These are phyloP conservation scores for Prunus padus DNA, from an alignment of 306 rosid species.

Conservation along the genomic window DNA sequence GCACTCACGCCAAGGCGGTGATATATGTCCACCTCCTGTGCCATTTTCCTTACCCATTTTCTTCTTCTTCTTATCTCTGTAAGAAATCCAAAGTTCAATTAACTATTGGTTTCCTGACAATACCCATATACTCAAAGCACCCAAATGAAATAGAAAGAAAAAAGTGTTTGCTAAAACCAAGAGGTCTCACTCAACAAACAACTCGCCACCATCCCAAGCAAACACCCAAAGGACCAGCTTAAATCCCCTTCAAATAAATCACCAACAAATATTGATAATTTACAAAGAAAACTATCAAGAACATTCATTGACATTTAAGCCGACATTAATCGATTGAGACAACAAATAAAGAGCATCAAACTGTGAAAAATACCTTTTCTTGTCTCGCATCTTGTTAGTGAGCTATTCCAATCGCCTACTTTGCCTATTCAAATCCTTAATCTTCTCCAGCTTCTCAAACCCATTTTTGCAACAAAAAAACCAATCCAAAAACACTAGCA, in stretches of 20 bases:
- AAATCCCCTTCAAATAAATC: neutral
- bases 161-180: too few species aligned
- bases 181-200: slow-evolving; percentile 27
- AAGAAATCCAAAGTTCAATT: slow-evolving; percentile 1
- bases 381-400: slow-evolving; percentile 86
- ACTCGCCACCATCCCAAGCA: slow-evolving; percentile 15
- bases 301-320: too few species aligned
- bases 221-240: slow-evolving; percentile 20
- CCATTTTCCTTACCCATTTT: slow-evolving; percentile 37
- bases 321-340: neutral
- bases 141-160: slow-evolving; percentile 10
- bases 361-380: slow-evolving; percentile 58
- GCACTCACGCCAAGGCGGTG: slow-evolving; percentile 94
- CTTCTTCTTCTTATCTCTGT: slow-evolving; percentile 14
- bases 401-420: slow-evolving; percentile 91
- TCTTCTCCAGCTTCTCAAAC: slow-evolving; percentile 93
- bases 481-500: slow-evolving; percentile 1
- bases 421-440: slow-evolving; percentile 78
- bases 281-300: neutral
- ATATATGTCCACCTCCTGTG: slow-evolving; percentile 66
- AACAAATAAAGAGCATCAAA: neutral
- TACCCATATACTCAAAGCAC: slow-evolving; percentile 2
- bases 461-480: slow-evolving; percentile 79
- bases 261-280: neutral
- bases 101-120: neutral